Evolutionary conservation across 2,329 filamentous ascomycete species (phyloP), one percentile per base, ranked within the genome.

Genomic region (Epichloe baconii): DNA sequence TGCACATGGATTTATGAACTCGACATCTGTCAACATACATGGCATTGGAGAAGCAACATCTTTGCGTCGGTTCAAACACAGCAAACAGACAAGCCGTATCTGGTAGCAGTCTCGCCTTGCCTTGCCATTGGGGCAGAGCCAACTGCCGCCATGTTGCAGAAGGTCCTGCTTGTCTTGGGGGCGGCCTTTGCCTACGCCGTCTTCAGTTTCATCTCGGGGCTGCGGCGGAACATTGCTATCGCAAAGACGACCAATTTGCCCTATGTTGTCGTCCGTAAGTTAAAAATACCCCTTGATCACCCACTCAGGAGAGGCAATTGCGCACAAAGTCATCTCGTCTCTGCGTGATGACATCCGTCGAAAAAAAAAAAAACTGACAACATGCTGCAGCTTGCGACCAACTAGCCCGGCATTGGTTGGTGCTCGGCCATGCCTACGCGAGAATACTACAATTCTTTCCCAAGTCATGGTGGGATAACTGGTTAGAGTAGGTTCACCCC

Each of bases 401-500:
- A 34, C 14, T 50, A n/a, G 51, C 42, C 2, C 31, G 19, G 34
- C 51, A 53, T 34, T 53, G 51, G 51, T 23, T 53, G 51, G 58
- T 82, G 26, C 76, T 76, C 2, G 69, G 73, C 56, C 64, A 64
- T 48, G 54, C 82, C 41, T 82, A 73, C 74, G 59, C 79, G 11
- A 76, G 77, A 3, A 52, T 84, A 14, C 70, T 85, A 56, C 72
- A 71, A 52, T 59, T 64, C 14, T 66, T 85, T 0, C 83, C 83
- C 0, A 66, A 66, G 43, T 67, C 71, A 15, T 76, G 71, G 65
- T 81, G 76, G 67, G 70, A 79, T 50, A 59, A 70, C 48, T 82
- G 82, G 76, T 62, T 84, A 44, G 72, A 76, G 81, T 85, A 71
- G 41, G 52, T 44, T 26, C 21, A 37, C 10, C 10, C 21, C 14